phyloP scores from a whole-genome alignment of 805 yeast genomes.

The Diddensiella santjacobensis region DNA sequence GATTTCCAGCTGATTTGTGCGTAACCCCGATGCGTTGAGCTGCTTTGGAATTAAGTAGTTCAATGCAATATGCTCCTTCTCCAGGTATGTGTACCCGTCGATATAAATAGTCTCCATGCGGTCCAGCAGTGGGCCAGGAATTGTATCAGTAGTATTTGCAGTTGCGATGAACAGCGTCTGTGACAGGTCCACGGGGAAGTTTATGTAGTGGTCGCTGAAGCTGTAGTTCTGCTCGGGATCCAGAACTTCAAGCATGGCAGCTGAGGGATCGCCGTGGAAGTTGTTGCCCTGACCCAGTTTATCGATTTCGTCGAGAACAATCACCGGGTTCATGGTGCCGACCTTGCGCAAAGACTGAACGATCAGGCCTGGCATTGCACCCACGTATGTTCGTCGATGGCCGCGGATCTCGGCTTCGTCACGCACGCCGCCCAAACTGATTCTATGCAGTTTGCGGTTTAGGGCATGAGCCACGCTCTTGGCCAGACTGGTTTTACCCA shows the following conservation, averaged over 20 bases:
- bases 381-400: constrained; percentile 86
- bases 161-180: constrained; percentile 81
- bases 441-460: constrained; percentile 70
- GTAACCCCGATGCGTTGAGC: constrained; percentile 60
- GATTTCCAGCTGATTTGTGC: constrained; percentile 42
- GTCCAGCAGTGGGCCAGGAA: constrained; percentile 75
- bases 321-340: constrained; percentile 76
- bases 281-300: constrained; percentile 57
- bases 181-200: constrained; percentile 80
- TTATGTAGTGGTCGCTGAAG: constrained; percentile 79
- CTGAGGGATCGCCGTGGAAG: constrained; percentile 81
- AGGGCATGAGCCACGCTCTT: constrained; percentile 72
- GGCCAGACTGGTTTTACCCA: constrained; percentile 86
- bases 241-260: constrained; percentile 80
- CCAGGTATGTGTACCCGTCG: constrained; percentile 74
- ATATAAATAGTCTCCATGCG: constrained; percentile 79
- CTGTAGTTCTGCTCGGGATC: constrained; percentile 84
- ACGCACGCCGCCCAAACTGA: constrained; percentile 82
- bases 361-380: constrained; percentile 85
- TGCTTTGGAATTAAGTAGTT: constrained; percentile 74
- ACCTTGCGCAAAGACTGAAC: constrained; percentile 74
- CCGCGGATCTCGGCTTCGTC: constrained; percentile 90
- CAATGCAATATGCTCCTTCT: constrained; percentile 68
- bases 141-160: constrained; percentile 68
- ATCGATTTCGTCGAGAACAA: constrained; percentile 81